Percentiles rank a stretch among this genome's conserved stretches.
phyloP scores from a whole-genome alignment of 495 filamentous ascomycete species.

The Aspergillus leporis region DNA sequence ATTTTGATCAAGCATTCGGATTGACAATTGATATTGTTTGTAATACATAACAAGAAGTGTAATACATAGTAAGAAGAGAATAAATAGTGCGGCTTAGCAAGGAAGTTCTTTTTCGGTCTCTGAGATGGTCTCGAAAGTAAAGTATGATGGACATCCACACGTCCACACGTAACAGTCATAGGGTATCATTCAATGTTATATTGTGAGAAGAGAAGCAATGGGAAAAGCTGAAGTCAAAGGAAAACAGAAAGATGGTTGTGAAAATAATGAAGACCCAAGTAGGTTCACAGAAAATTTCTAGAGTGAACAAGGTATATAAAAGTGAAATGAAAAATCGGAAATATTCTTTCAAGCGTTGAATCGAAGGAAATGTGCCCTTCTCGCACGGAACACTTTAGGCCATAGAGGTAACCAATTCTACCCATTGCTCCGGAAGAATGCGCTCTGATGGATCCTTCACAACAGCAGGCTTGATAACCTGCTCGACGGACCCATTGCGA shows the following conservation, averaged over 20 bases:
- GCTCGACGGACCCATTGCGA: constrained; percentile 46
- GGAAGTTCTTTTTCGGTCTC: background rate
- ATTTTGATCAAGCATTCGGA: background rate
- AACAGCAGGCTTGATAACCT: constrained; percentile 40
- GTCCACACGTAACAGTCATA: background rate
- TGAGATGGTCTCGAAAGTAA: background rate
- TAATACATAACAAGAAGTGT: constrained; percentile 3
- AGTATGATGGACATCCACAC: background rate
- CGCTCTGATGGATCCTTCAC: constrained; percentile 44
- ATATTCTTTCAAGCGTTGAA: background rate
- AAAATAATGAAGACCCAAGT: constrained; percentile 10
- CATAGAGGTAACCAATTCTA: constrained; percentile 14
- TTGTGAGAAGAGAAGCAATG: constrained; percentile 10
- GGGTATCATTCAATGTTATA: constrained; percentile 5
- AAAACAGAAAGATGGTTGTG: constrained; percentile 1
- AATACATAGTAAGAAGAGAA: background rate
- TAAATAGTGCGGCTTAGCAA: background rate
- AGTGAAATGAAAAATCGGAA: background rate
- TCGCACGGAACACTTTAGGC: constrained; percentile 10
- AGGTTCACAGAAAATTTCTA: background rate
- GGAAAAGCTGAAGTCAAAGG: constrained; percentile 8
- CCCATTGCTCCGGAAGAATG: constrained; percentile 37
- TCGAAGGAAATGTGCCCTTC: background rate
- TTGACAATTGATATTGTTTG: background rate
- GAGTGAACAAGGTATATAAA: constrained; percentile 3